Conservation (phyloP, 1,284 basidiomycete species). For the Hymenochaete sp. region DNA sequence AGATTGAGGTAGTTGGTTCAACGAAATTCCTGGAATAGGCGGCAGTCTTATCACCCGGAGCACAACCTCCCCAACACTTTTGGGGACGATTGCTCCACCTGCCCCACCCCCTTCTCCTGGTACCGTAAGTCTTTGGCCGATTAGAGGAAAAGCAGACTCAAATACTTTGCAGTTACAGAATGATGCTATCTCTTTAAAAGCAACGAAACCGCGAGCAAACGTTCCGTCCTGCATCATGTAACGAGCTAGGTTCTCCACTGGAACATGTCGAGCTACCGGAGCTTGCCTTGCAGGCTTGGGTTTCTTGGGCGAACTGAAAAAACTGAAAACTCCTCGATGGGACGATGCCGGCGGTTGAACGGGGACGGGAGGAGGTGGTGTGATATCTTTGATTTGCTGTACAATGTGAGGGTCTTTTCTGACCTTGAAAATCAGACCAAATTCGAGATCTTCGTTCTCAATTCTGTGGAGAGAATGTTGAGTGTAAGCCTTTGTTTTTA, state of each 20-base stretch:
- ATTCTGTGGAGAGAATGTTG: constrained; percentile 40
- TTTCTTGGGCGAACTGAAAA: constrained; percentile 76
- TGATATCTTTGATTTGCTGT: constrained; percentile 58
- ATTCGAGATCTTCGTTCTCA: constrained; percentile 84
- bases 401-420: constrained; percentile 76
- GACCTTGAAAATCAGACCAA: constrained; percentile 79
- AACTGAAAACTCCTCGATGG: constrained; percentile 58
- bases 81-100: constrained; percentile 45
- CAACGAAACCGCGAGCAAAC: constrained; percentile 73
- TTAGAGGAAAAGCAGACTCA: constrained; percentile 77
- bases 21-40: constrained; percentile 72
- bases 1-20: constrained; percentile 78
- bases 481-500: neutral
- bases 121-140: constrained; percentile 60
- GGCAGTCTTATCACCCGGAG: constrained; percentile 87
- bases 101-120: constrained; percentile 14
- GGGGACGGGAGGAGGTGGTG: constrained; percentile 38
- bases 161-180: constrained; percentile 79
- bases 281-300: constrained; percentile 24
- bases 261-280: constrained; percentile 13
- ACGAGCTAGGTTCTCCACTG: constrained; percentile 63
- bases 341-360: constrained; percentile 35
- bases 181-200: constrained; percentile 75
- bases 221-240: constrained; percentile 77
- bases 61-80: constrained; percentile 71